Evolutionary conservation across 768 basidiomycete genomes (phyloP).

Genomic region (Mycena latifolia): DNA sequence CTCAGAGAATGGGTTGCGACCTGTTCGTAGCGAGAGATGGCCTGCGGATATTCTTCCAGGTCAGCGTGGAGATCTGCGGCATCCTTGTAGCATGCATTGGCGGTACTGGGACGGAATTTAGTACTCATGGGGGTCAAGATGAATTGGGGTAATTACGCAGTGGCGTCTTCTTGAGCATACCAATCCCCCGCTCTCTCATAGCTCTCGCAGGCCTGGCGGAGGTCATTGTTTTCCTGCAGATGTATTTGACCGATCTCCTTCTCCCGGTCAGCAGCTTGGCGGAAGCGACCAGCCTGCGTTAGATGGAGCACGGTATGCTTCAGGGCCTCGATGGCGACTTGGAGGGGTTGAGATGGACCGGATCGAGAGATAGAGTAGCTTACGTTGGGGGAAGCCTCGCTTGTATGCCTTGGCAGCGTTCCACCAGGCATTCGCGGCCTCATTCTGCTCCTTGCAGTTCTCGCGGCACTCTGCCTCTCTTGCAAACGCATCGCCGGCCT

Average conservation of each 20-base stretch:
- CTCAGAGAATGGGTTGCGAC: constrained; percentile 88
- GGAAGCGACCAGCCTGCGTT: constrained; percentile 88
- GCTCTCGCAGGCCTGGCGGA: constrained; percentile 91
- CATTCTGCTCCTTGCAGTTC: constrained; percentile 87
- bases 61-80: constrained; percentile 96
- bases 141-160: constrained; percentile 69
- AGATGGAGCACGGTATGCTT: constrained; percentile 87
- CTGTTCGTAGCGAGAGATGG: constrained; percentile 90
- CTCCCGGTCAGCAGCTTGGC: constrained; percentile 98
- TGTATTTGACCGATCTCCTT: constrained; percentile 97
- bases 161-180: constrained; percentile 98
- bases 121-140: background rate
- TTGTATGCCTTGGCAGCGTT: constrained; percentile 98
- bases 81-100: constrained; percentile 95
- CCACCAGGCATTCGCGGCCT: constrained; percentile 99
- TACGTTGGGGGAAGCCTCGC: constrained; percentile 86
- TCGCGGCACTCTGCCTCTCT: constrained; percentile 96
- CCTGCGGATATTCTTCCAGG: constrained; percentile 85
- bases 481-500: constrained; percentile 92
- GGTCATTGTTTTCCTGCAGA: constrained; percentile 83
- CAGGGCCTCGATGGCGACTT: constrained; percentile 92
- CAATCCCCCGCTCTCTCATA: constrained; percentile 94
- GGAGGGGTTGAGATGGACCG: constrained; percentile 35
- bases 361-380: constrained; percentile 41
- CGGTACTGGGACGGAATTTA: constrained; percentile 70